Base-by-base conservation (phyloP, 208 protist genomes). In the Porcisia deanei region DNA sequence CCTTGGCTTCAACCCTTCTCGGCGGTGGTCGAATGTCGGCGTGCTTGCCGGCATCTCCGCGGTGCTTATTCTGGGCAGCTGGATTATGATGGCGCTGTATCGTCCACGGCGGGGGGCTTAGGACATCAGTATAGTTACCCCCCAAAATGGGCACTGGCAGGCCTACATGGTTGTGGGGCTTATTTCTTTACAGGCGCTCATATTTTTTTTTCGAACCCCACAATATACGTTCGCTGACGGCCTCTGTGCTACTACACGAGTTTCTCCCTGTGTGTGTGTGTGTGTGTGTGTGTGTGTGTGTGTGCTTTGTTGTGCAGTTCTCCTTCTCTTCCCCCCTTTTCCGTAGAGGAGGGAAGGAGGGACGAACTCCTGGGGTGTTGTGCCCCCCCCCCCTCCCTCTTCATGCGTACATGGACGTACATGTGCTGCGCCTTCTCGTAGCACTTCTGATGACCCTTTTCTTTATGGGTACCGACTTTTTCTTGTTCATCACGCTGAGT, bases 1-100 rank as follows among this genome's bases (percentile, higher is more conserved):
- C 60, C 57, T 93, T 20, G 89, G 86, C 3, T 93, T 93, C 66
- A 71, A 73, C 25, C 34, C 49, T 9, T 66, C 58, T 22, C 79
- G 81, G 3, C 76, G 84, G 43, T 93, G 86, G 86, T 39, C 71
- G 25, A 89, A 93, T 52, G 86, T 91, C 1, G 70, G 77, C 8
- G 77, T 82, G 16, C 80, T 93, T 43, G 70, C 75, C 1, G 80
- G 67, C 22, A 77, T 91, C 5, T 86, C 83, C 0, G 77, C 41
- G 0, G 60, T 85, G 55, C 73, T 91, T 18, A 74, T 93, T 2
- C 47, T 85, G 52, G 82, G 70, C 25, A 84, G 82, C 47, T 78
- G 83, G 65, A 54, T 83, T 9, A 77, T 82, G 78, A 91, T 91
- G 89, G 67, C 75, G 18, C 65, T 83, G n/a, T 71, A 83, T 49